These are phyloP conservation scores for Millerozyma acaciae DNA, from an alignment of 805 yeast species.

Conservation along the genomic window DNA sequence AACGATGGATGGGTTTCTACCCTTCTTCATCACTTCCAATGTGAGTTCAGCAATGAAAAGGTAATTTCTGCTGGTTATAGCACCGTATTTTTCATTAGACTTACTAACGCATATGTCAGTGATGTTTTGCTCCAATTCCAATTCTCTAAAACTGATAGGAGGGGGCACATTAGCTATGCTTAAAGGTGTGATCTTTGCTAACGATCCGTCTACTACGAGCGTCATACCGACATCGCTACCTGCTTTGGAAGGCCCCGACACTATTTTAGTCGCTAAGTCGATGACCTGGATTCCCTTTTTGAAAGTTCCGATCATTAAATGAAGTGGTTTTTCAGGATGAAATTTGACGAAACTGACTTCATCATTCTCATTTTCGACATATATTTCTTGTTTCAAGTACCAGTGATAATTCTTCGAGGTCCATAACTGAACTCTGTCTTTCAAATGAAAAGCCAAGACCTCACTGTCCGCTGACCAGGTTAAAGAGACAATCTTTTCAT, in stretches of 20 bases:
- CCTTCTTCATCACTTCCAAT: constrained; percentile 45
- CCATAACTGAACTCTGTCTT: constrained; percentile 77
- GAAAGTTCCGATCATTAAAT: constrained; percentile 61
- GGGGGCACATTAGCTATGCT: constrained; percentile 90
- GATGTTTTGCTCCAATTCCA: constrained; percentile 50
- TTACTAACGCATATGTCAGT: constrained; percentile 61
- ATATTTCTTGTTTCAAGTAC: constrained; percentile 83
- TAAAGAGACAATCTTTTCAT: constrained; percentile 45
- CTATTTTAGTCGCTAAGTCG: constrained; percentile 61
- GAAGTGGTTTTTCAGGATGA: constrained; percentile 87
- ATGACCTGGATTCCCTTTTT: constrained; percentile 50
- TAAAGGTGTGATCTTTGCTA: constrained; percentile 74
- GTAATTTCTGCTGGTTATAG: constrained; percentile 44
- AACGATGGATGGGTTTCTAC: constrained; percentile 45
- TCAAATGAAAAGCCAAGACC: constrained; percentile 63
- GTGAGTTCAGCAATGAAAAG: constrained; percentile 40
- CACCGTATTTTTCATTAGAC: constrained; percentile 56
- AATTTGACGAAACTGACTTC: constrained; percentile 53
- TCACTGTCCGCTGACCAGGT: constrained; percentile 84
- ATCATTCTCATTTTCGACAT: constrained; percentile 24
- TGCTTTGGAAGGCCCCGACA: constrained; percentile 62
- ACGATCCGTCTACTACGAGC: constrained; percentile 74
- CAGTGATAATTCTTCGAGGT: constrained; percentile 90
- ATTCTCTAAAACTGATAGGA: constrained; percentile 74
- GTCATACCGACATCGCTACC: constrained; percentile 78